Evolutionary conservation across 139 green algal genomes (phyloP).

Genomic region (Picocystis salinarum): DNA sequence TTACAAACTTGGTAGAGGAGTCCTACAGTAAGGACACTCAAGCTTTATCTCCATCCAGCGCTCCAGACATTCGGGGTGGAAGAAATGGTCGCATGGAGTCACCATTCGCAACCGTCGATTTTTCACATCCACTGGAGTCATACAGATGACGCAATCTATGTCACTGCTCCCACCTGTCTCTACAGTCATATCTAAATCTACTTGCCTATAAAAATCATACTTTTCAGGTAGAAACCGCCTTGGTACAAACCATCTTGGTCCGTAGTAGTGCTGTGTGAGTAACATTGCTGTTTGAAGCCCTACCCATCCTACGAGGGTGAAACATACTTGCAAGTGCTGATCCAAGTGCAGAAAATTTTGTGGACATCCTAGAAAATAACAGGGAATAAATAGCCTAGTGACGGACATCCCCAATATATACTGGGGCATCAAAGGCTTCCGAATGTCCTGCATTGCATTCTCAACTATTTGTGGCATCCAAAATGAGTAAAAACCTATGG

Average conservation of each 20-base stretch:
- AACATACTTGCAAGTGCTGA: constrained; percentile 13
- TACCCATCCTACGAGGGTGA: constrained; percentile 18
- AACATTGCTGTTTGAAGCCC: constrained; percentile 34
- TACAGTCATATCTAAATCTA: constrained; percentile 8
- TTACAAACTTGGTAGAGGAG: no score
- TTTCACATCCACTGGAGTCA: constrained; percentile 40
- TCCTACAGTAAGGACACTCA: no score
- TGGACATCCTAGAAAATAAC: not conserved
- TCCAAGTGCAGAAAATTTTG: not conserved
- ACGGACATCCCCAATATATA: constrained; percentile 58
- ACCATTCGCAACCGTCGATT: constrained; percentile 24
- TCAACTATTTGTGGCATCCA: constrained; percentile 72
- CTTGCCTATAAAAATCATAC: constrained; percentile 53
- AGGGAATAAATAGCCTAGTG: constrained; percentile 5
- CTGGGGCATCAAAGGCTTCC: constrained; percentile 41
- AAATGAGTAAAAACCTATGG: constrained; percentile 32
- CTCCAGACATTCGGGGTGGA: constrained; percentile 54
- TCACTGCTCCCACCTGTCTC: constrained; percentile 16
- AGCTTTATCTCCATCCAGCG: constrained; percentile 77
- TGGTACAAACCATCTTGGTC: constrained; percentile 56
- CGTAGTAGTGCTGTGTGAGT: constrained; percentile 35
- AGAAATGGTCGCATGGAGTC: constrained; percentile 73
- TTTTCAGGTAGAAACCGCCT: constrained; percentile 36
- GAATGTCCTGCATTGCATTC: constrained; percentile 24
- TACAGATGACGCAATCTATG: constrained; percentile 80